Conservation (phyloP, 345 rosid species). For the Crucihimalaya himalaica region DNA sequence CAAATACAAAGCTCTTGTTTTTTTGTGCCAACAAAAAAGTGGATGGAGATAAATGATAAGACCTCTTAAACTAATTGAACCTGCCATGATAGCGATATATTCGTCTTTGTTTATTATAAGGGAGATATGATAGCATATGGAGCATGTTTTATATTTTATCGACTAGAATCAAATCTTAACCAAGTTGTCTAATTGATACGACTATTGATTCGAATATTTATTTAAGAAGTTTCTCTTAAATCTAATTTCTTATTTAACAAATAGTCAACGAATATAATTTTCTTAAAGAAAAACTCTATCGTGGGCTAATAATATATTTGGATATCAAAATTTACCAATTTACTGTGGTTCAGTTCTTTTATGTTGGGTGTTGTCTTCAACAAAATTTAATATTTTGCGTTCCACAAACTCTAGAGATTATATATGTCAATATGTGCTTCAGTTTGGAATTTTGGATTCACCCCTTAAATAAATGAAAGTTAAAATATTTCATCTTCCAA, state of each 20-base stretch:
- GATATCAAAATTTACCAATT: no score
- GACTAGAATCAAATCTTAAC: constrained; percentile 33
- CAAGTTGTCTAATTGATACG: constrained; percentile 25
- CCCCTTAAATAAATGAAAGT: not conserved
- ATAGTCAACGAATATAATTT: no score
- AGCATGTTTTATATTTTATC: constrained; percentile 25
- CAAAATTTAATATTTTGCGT: no score
- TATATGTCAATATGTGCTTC: not conserved
- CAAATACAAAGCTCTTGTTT: no score
- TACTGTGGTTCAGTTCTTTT: no score
- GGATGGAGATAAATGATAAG: not conserved
- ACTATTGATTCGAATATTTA: constrained; percentile 14
- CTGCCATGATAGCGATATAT: constrained; percentile 4
- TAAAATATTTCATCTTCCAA: constrained; percentile 11
- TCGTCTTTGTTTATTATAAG: constrained; percentile 26
- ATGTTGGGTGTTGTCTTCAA: no score
- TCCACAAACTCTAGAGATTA: no score
- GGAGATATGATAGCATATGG: constrained; percentile 24
- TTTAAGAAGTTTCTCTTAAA: not conserved
- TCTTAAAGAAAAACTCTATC: not conserved
- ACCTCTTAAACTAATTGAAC: constrained; percentile 7
- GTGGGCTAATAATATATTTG: not conserved
- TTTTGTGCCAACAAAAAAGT: no score
- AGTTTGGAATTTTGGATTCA: not conserved
- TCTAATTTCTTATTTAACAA: no score